Percentiles rank a stretch among this genome's conserved stretches.
phyloP scores from a whole-genome alignment of 2,329 filamentous ascomycete species.

The Phaeomoniella chlamydospora region DNA sequence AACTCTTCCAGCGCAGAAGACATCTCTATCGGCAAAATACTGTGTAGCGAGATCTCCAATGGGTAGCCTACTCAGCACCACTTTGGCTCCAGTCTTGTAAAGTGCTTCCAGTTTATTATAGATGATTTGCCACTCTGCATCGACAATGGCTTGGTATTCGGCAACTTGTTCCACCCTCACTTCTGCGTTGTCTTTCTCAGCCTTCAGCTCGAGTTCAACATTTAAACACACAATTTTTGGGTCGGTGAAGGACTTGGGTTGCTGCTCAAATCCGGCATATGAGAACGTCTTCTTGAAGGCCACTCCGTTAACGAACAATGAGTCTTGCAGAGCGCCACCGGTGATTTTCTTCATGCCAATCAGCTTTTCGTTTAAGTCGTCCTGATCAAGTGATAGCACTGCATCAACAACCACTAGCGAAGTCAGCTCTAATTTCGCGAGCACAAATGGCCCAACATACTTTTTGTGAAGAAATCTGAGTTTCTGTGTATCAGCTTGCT shows the following conservation, averaged over 20 bases:
- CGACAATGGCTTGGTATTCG: constrained; percentile 97
- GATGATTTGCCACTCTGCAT: constrained; percentile 99
- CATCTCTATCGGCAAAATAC: constrained; percentile 85
- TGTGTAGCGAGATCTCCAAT: constrained; percentile 97
- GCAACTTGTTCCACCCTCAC: constrained; percentile 96
- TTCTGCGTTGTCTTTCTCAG: constrained; percentile 98
- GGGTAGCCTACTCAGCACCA: constrained; percentile 90
- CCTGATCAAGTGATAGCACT: constrained; percentile 86
- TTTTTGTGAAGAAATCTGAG: constrained; percentile 93
- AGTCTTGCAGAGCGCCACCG: constrained; percentile 89
- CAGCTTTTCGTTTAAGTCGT: constrained; percentile 92
- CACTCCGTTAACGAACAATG: constrained; percentile 91
- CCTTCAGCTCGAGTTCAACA: constrained; percentile 95
- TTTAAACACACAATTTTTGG: constrained; percentile 96
- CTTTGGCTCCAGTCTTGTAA: constrained; percentile 87
- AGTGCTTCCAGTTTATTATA: constrained; percentile 97
- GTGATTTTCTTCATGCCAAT: constrained; percentile 98
- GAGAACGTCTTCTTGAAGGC: constrained; percentile 99
- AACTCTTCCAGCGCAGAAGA: constrained; percentile 96
- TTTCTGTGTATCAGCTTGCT: constrained; percentile 99
- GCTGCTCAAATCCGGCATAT: constrained; percentile 97
- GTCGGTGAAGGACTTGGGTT: constrained; percentile 87
- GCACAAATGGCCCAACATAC: constrained; percentile 36
- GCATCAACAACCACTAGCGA: constrained; percentile 85
- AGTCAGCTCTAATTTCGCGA: constrained; percentile 4